A percentile compares a stretch with the other conserved stretches of the same genome.
phyloP scores from a whole-genome alignment of 1,284 basidiomycete genomes.

The Pseudozyma hubeiensis region DNA sequence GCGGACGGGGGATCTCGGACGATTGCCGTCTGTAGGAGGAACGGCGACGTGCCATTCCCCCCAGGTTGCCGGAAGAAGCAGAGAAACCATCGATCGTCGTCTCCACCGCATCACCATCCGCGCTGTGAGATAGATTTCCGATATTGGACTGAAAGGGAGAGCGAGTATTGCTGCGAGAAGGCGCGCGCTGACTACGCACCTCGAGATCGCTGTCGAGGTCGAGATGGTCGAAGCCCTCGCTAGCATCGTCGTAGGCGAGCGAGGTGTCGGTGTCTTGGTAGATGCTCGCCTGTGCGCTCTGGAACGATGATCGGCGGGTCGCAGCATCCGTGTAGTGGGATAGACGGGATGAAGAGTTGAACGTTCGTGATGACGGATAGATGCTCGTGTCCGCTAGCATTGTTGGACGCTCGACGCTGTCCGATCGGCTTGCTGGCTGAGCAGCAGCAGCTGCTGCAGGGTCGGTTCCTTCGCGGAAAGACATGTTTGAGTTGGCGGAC shows the following conservation, averaged over 20 bases:
- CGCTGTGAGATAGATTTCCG: conserved; percentile 6
- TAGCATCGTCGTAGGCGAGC: conserved; percentile 20
- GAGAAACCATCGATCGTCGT: conserved; percentile 13
- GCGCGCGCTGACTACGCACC: conserved; percentile 11
- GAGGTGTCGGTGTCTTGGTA: conserved; percentile 38
- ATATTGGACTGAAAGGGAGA: conserved; percentile 12
- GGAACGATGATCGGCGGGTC: conserved; percentile 36
- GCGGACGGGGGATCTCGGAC: conserved; percentile 16
- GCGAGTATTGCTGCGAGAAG: conserved; percentile 11
- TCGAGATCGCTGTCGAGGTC: conserved; percentile 34
- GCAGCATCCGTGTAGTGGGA: conserved; percentile 32
- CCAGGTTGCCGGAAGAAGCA: background rate
- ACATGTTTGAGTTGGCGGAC: background rate
- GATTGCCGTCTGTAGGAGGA: conserved; percentile 21
- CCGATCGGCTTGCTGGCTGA: background rate
- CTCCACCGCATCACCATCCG: conserved; percentile 8
- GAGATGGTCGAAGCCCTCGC: conserved; percentile 9
- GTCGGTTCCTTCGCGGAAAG: conserved; percentile 9
- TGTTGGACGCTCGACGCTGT: conserved; percentile 8
- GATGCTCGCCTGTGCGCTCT: conserved; percentile 33
- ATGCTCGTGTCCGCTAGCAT: conserved; percentile 1
- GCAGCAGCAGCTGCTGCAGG: conserved; percentile 5
- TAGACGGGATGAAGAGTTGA: conserved; percentile 30
- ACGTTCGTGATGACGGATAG: conserved; percentile 21
- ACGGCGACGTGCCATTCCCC: conserved; percentile 7